Conservation (phyloP, 2,329 filamentous ascomycete species). For the Coniochaeta hoffmannii region DNA sequence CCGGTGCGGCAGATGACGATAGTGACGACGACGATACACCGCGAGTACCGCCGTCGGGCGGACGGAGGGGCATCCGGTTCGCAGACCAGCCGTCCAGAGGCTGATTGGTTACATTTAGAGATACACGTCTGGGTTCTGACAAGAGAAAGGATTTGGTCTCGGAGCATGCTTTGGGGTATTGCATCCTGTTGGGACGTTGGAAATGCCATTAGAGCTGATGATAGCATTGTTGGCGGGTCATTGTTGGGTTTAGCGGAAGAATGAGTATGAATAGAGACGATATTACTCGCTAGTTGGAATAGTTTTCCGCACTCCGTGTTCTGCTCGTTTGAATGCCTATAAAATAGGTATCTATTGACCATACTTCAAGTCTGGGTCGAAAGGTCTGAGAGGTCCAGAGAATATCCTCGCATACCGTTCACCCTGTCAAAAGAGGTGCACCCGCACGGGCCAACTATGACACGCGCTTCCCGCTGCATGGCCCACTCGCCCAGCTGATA, state of each 20-base stretch:
- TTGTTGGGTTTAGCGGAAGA: not conserved
- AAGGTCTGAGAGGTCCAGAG: too few relatives aligned
- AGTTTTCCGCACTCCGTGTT: not conserved
- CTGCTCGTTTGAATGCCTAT: too few relatives aligned
- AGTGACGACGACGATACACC: constrained; percentile 52
- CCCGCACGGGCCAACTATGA: not conserved
- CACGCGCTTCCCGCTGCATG: too few relatives aligned
- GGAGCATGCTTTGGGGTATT: not conserved
- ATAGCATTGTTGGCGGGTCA: not conserved
- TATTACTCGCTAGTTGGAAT: too few relatives aligned
- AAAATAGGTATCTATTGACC: too few relatives aligned
- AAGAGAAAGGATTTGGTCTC: not conserved
- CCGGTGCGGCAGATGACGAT: constrained; percentile 35
- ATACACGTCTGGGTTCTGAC: not conserved
- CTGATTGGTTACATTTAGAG: not conserved
- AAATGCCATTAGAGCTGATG: not conserved
- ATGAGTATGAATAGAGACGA: constrained; percentile 1
- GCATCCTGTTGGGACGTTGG: not conserved
- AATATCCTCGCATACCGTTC: too few relatives aligned
- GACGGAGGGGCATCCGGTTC: constrained; percentile 52
- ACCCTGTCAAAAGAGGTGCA: too few relatives aligned
- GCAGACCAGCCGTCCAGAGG: constrained; percentile 35
- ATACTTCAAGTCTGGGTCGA: too few relatives aligned
- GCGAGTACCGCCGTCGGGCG: constrained; percentile 36
- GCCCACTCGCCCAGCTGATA: too few relatives aligned